Evolutionary conservation across 2,329 filamentous ascomycete genomes (phyloP), one percentile per base, ranked within the genome.

Genomic region (Davidsoniella neocaledoniae): DNA sequence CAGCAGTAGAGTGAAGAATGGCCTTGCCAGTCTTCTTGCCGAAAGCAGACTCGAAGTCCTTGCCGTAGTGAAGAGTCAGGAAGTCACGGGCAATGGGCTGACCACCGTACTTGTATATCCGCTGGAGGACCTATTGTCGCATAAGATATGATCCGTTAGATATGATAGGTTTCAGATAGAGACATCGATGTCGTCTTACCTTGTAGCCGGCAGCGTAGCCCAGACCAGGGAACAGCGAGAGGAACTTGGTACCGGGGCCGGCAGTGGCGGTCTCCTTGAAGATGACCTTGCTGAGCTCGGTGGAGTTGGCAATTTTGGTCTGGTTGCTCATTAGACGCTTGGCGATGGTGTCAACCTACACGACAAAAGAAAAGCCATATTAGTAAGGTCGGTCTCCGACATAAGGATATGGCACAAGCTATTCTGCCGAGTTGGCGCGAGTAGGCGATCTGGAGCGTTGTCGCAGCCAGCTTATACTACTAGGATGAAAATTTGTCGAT

Each of bases 271-370:
- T 84, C 59, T 94, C 83, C 67, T 79, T 91, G 78, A 98, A 98
- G 63, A 98, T 83, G 66, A 98, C 87, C 57, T 77, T 69, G 69
- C 94, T 96, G 60, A 98, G 71, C 63, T 86, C 78, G 50, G 74
- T 62, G 25, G 60, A 56, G 54, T 48, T 59, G 54, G 58, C 45
- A 54, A 68, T 65, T 56, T 62, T 62, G 55, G 78, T 79, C 65
- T 94, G 83, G 68, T 98, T 95, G 78, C 87, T 95, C 91, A 98
- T 98, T 68, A 98, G 78, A 58, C 91, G 86, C 75, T 98, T 98
- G 56, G 91, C 90, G 61, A 93, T 95, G 46, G 91, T 98, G 69
- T 98, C 91, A 65, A 98, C 86, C 84, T 90, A 54, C 10, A 42
- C n/a, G 9, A n/a, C 4, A 12, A n/a, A 14, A 23, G 29, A 5